These are phyloP conservation scores for Tolypocladium ovalisporum DNA, from an alignment of 2,329 filamentous ascomycete species.

Conservation along the genomic window DNA sequence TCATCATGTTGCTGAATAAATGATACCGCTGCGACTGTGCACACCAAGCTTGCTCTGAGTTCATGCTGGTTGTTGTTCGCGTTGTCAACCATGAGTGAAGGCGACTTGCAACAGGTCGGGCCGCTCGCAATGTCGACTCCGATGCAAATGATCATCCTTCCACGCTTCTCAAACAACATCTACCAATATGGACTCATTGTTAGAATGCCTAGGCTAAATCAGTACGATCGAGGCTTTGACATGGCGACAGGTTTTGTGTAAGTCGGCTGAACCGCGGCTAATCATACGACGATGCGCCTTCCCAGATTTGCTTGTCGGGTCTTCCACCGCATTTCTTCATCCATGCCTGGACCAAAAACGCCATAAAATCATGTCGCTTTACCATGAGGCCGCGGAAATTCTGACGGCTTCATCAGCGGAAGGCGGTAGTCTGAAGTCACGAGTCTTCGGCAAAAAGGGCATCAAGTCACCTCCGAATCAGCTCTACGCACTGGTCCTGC, in stretches of 20 bases:
- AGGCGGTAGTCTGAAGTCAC: constrained; percentile 78
- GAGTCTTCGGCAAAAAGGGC: constrained; percentile 64
- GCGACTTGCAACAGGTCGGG: background rate
- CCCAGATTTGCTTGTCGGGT: background rate
- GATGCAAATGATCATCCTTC: background rate
- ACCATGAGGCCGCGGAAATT: constrained; percentile 78
- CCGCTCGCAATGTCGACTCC: background rate
- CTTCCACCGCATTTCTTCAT: constrained; percentile 1
- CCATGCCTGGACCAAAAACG: background rate
- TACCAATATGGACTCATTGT: background rate
- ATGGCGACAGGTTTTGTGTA: background rate
- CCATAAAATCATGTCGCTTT: constrained; percentile 67
- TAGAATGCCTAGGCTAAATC: background rate
- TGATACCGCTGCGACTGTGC: too few relatives aligned
- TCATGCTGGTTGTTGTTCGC: too few relatives aligned
- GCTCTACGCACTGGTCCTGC: constrained; percentile 76
- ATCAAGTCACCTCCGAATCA: constrained; percentile 71
- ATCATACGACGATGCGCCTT: background rate
- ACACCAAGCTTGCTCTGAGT: too few relatives aligned
- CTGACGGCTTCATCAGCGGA: constrained; percentile 41
- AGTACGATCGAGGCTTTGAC: background rate
- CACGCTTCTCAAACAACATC: background rate
- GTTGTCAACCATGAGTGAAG: background rate
- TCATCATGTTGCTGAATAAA: too few relatives aligned
- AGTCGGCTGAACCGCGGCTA: constrained; percentile 8